Percentiles rank a stretch among this genome's conserved stretches.
These are phyloP conservation scores for Rutidosis leptorrhynchoides DNA, from an alignment of 129 eudicot species.

Conservation along the genomic window DNA sequence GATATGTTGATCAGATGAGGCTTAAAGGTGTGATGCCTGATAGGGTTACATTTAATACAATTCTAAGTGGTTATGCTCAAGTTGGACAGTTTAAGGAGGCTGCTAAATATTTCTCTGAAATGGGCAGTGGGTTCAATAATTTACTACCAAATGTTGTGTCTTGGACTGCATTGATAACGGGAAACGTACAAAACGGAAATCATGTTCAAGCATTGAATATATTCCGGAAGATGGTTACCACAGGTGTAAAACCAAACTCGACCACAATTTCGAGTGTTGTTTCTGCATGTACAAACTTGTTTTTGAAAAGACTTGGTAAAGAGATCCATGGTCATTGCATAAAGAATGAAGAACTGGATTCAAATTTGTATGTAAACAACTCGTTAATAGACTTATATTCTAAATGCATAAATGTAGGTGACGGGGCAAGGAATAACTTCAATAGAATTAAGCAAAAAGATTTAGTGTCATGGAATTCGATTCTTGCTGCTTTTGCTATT, in stretches of 20 bases:
- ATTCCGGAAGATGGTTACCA: conserved; percentile 35
- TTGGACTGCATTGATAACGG: conserved; percentile 49
- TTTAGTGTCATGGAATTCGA: conserved; percentile 49
- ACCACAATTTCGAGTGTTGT: conserved; percentile 41
- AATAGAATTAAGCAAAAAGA: conserved; percentile 40
- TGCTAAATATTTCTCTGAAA: conserved; percentile 30
- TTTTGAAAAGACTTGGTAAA: conserved; percentile 34
- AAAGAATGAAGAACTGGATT: conserved; percentile 37
- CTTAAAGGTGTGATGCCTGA: conserved; percentile 33
- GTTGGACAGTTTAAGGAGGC: conserved; percentile 41
- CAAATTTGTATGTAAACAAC: conserved; percentile 38
- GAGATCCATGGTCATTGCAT: conserved; percentile 51
- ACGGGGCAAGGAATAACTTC: conserved; percentile 31
- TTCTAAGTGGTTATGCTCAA: conserved; percentile 44
- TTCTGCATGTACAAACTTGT: conserved; percentile 38
- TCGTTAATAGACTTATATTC: conserved; percentile 35
- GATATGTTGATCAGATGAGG: conserved; percentile 41
- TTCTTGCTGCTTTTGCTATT: conserved; percentile 37
- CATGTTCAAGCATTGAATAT: conserved; percentile 28
- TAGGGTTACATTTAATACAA: conserved; percentile 43
- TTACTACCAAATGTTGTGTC: conserved; percentile 46
- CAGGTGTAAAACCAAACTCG: conserved; percentile 43
- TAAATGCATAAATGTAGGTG: conserved; percentile 27
- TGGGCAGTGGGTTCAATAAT: conserved; percentile 25
- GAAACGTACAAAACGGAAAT: conserved; percentile 36